Percentiles rank a stretch among this genome's conserved stretches.
phyloP scores from a whole-genome alignment of 257 asterid genomes.

The Handroanthus guayacan region DNA sequence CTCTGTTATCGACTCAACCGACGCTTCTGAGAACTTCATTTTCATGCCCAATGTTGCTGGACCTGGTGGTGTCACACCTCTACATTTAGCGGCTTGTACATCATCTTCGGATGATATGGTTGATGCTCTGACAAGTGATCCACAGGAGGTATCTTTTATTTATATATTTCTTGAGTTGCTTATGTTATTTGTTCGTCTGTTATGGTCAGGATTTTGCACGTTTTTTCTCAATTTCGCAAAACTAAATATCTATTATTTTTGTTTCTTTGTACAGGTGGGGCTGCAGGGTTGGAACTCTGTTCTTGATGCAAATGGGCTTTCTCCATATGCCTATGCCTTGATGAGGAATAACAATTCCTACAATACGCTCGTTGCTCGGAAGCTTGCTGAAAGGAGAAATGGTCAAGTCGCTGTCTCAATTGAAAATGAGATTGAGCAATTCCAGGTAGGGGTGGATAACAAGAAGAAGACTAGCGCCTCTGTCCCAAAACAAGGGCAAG shows the following conservation, averaged over 20 bases:
- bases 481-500: conserved; percentile 33
- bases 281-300: conserved; percentile 72
- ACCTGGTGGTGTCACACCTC: conserved; percentile 89
- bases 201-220: not conserved
- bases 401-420: conserved; percentile 61
- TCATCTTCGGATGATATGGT: conserved; percentile 64
- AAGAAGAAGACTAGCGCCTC: conserved; percentile 26
- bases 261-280: conserved; percentile 57
- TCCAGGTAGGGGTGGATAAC: conserved; percentile 36
- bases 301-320: conserved; percentile 74
- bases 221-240: too few species aligned
- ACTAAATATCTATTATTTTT: not conserved
- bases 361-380: conserved; percentile 66
- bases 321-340: conserved; percentile 74
- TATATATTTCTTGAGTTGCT: too few species aligned
- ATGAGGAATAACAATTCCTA: conserved; percentile 78
- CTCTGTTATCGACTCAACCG: conserved; percentile 45
- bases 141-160: conserved; percentile 62
- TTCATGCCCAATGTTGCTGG: conserved; percentile 72
- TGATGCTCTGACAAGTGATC: conserved; percentile 77
- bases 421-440: conserved; percentile 46
- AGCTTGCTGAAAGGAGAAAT: conserved; percentile 54
- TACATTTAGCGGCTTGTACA: conserved; percentile 82
- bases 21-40: conserved; percentile 50
- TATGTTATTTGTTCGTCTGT: too few species aligned